phyloP scores from a whole-genome alignment of 2,329 filamentous ascomycete genomes.

The Pseudogymnoascus verrucosus region DNA sequence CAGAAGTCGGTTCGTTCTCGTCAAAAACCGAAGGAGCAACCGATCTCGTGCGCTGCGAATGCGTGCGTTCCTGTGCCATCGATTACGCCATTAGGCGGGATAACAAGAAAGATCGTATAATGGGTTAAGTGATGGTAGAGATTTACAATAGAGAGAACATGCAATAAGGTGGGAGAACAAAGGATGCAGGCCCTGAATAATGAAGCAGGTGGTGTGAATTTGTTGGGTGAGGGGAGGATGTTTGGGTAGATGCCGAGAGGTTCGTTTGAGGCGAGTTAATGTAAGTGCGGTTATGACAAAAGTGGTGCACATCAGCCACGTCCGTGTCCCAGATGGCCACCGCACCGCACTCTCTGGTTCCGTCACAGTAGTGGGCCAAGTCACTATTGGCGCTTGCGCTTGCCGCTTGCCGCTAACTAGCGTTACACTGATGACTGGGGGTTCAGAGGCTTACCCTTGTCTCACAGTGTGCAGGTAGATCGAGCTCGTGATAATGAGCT shows the following conservation, averaged over 20 bases:
- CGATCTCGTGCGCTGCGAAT: slow-evolving; percentile 14
- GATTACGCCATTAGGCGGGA: slow-evolving; percentile 15
- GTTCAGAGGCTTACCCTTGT: not conserved
- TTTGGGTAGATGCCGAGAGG: not conserved
- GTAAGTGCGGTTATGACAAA: slow-evolving; percentile 9
- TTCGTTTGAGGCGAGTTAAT: slow-evolving; percentile 7
- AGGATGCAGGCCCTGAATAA: slow-evolving; percentile 6
- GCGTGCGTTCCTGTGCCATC: slow-evolving; percentile 15
- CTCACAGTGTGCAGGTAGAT: not conserved
- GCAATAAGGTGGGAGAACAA: not conserved
- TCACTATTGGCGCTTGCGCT: slow-evolving; percentile 4
- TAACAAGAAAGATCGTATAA: not conserved
- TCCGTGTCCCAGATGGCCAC: slow-evolving; percentile 5
- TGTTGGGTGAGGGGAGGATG: not conserved
- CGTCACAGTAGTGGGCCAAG: slow-evolving; percentile 8
- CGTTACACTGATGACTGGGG: not conserved
- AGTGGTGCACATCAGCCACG: slow-evolving; percentile 6
- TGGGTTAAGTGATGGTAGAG: not conserved
- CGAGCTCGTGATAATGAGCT: not conserved
- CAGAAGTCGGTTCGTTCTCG: slow-evolving; percentile 8
- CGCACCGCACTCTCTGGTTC: slow-evolving; percentile 7
- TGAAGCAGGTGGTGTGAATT: not conserved
- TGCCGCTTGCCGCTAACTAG: not conserved
- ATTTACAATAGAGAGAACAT: slow-evolving; percentile 2
- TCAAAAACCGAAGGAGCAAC: slow-evolving; percentile 13